Conservation (phyloP, 495 filamentous ascomycete genomes). For the Halenospora varia region DNA sequence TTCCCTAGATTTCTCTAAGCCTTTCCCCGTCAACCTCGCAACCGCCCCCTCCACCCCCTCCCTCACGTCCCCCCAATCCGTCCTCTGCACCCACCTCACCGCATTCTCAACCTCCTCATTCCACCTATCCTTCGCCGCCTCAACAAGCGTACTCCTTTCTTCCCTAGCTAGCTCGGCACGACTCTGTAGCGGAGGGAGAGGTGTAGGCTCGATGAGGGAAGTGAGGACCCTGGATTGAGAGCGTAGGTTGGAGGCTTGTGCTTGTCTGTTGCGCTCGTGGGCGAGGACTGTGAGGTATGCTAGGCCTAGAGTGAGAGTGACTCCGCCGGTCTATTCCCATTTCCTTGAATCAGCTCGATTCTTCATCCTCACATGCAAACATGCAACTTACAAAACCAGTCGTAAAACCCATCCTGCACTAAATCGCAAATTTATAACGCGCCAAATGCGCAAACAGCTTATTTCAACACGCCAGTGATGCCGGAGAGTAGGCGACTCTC, state of each 20-base stretch:
- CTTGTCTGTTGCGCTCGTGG: conserved; percentile 66
- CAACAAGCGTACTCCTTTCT: conserved; percentile 40
- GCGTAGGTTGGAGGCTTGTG: conserved; percentile 67
- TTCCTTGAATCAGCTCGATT: conserved; percentile 23
- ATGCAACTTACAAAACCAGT: conserved; percentile 69
- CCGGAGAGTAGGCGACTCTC: not conserved
- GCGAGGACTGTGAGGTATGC: conserved; percentile 76
- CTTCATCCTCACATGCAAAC: conserved; percentile 5
- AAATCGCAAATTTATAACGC: conserved; percentile 25
- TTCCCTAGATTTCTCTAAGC: conserved; percentile 27
- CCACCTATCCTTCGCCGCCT: conserved; percentile 74
- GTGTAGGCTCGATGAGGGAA: conserved; percentile 41
- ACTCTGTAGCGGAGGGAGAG: conserved; percentile 33
- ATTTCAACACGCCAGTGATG: conserved; percentile 1
- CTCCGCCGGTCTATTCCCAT: conserved; percentile 62
- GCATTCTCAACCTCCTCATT: conserved; percentile 68
- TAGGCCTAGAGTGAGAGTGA: conserved; percentile 76
- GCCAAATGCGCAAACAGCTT: not conserved
- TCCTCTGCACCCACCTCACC: conserved; percentile 63
- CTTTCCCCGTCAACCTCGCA: conserved; percentile 19
- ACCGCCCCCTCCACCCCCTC: conserved; percentile 45
- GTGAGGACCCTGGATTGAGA: conserved; percentile 62
- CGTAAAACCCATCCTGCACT: conserved; percentile 63
- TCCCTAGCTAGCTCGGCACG: conserved; percentile 37
- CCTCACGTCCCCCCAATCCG: conserved; percentile 57